Evolutionary conservation across 345 rosid species (phyloP), one percentile per base, ranked within the genome.

Genomic region (Rhodamnia rubescens): DNA sequence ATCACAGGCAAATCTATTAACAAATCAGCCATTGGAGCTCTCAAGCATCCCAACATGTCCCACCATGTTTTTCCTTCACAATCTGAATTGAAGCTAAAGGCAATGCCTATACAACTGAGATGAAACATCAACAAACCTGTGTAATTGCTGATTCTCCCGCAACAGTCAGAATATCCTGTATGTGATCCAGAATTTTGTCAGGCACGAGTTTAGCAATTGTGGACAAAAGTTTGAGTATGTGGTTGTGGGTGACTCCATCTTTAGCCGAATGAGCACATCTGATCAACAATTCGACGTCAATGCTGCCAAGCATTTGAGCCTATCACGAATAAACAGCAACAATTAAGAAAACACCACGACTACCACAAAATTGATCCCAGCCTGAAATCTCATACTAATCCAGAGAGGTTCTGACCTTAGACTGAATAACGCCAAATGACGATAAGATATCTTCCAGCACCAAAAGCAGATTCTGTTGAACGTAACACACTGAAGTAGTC

Each of bases 101-200:
- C 74, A 51, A 42, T 56, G 53, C 44, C 83, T 55, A 74, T 12
- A 86, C 84, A 81, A 84, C 50, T 42, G 74, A 81, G 27, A 86
- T 83, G 84, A 56, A 83, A 16, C 47, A 75, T 85, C 49, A 88
- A 91, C 93, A 88, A 89, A 97, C 99, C 99, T 96, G 96, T 56
- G 91, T 90, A 58, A 93, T 91, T 1, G 98, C 90, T 82, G 99
- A 96, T 89, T 95, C 93, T 88, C 99, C 99, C 40, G 93, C 90
- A 54, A 93, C 91, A 53, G 92, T 83, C 85, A 97, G 92, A 88
- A 96, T 92, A 83, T 91, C 94, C 84, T 86, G 61, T 84, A 91
- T 91, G 82, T 95, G 94, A 61, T 92, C 95, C 91, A 93, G 89
- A 82, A 96, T 85, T 83, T 85, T 91, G 82, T 91, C 94, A 1